Evolutionary conservation across 176 grass and related monocot genomes (phyloP), one percentile per base, ranked within the genome.

Genomic region (Tuctoria greenei): DNA sequence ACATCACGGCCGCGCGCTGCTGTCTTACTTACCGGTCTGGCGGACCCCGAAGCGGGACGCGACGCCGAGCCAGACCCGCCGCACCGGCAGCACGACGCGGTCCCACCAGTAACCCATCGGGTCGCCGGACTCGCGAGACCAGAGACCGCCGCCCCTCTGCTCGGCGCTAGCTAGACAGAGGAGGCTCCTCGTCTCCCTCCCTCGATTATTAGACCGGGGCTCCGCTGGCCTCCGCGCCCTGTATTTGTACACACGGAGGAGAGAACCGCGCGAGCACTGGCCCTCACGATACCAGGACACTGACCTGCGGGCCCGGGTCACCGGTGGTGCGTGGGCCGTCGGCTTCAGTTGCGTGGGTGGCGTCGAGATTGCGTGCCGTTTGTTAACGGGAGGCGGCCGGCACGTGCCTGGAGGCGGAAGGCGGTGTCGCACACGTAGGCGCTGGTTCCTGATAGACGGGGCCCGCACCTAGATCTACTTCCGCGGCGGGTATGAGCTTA

Each of bases 41-140:
- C 95, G 95, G 61, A 94, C 75, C 52, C 95, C 95, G 78, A 98
- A 83, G 63, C 89, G 88, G 39, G 82, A 67, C 81, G 91, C 78
- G 76, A 98, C 91, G 67, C 95, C 91, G 67, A 82, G 83, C 91
- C 91, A 98, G 25, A 67, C 89, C 51, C 91, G 56, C 43, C 91
- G 38, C 86, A 90, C 77, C 56, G 95, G 95, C 21, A 93, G 90
- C 43, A 87, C 84, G 45, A 94, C 75, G 31, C 84, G 84, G 36
- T 94, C 84, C 95, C 95, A 98, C 95, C 91, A 89, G 36, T 34
- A 81, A 2, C 75, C 67, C 84, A 85, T 90, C 72, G 64, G 64
- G 60, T 40, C 23, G 41, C 21, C 69, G 72, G 7, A 2, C 18
- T 47, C 27, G 18, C 2, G 73, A 36, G 61, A 55, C 65, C 49